These are phyloP conservation scores for Diaporthe longicolla DNA, from an alignment of 2,329 filamentous ascomycete species.

Conservation along the genomic window DNA sequence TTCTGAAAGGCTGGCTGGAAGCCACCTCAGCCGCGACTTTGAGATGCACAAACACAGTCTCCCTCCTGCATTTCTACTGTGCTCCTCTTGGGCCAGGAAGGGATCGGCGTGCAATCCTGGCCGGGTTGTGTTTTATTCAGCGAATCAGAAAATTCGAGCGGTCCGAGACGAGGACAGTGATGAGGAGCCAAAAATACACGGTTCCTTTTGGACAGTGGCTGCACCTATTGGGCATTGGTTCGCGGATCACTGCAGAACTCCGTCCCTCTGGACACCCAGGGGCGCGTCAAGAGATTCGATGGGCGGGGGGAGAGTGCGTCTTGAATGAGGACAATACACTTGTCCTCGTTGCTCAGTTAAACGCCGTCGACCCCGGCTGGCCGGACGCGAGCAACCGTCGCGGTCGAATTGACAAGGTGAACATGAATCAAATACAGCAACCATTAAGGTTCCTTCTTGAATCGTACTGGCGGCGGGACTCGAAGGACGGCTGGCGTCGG, in stretches of 20 bases:
- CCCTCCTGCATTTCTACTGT: constrained; percentile 27
- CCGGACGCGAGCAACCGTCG: background rate
- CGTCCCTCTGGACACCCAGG: constrained; percentile 2
- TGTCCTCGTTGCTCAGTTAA: constrained; percentile 22
- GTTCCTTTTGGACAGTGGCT: constrained; percentile 26
- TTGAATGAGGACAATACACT: constrained; percentile 28
- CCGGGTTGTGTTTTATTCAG: constrained; percentile 35
- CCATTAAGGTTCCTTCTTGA: constrained; percentile 27
- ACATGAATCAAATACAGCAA: constrained; percentile 15
- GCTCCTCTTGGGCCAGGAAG: constrained; percentile 24
- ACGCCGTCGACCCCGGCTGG: constrained; percentile 7
- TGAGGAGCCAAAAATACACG: constrained; percentile 14
- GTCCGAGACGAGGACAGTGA: constrained; percentile 27
- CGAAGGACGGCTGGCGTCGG: constrained; percentile 8
- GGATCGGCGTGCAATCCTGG: constrained; percentile 29
- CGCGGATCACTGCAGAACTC: constrained; percentile 26
- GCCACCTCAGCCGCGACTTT: constrained; percentile 27
- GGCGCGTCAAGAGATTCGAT: background rate
- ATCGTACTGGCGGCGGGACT: constrained; percentile 11
- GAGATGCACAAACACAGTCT: constrained; percentile 40
- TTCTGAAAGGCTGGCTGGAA: constrained; percentile 8
- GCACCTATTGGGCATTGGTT: constrained; percentile 25
- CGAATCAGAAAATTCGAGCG: constrained; percentile 42
- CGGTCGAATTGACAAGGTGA: background rate
- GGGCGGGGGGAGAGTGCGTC: constrained; percentile 8